Evolutionary conservation across 176 grass and related monocot species (phyloP).

Genomic region (Oryza longistaminata): DNA sequence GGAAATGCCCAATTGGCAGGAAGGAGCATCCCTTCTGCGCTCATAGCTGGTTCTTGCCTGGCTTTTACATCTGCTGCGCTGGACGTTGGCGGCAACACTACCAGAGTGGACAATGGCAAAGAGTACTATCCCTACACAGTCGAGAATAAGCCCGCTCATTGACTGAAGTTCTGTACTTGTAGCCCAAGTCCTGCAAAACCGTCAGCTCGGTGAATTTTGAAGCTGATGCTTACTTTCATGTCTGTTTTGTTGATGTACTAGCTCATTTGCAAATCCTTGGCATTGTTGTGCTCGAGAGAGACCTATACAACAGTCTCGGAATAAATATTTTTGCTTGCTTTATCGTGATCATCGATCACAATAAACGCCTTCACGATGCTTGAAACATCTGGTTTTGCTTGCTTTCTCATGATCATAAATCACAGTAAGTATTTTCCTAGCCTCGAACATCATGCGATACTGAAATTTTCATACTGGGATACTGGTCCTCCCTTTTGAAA

Average conservation of each 20-base stretch:
- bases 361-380: conserved; percentile 10
- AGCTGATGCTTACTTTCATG: conserved; percentile 27
- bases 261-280: conserved; percentile 36
- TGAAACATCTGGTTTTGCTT: not conserved
- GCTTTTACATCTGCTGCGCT: conserved; percentile 68
- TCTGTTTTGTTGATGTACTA: conserved; percentile 40
- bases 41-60: conserved; percentile 72
- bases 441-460: not conserved
- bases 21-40: conserved; percentile 72
- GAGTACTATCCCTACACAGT: conserved; percentile 72
- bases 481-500: not conserved
- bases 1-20: conserved; percentile 47
- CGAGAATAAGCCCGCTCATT: conserved; percentile 70
- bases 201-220: conserved; percentile 48
- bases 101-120: conserved; percentile 75
- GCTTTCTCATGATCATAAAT: too few species aligned
- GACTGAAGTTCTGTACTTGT: conserved; percentile 32
- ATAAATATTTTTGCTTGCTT: conserved; percentile 42
- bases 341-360: conserved; percentile 27
- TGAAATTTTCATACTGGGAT: not conserved
- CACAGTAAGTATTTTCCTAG: too few species aligned
- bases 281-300: conserved; percentile 33
- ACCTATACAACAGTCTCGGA: not conserved
- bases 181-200: conserved; percentile 33
- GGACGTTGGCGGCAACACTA: conserved; percentile 82